phyloP scores from a whole-genome alignment of 1,284 basidiomycete species.

The Kwoniella shivajii region DNA sequence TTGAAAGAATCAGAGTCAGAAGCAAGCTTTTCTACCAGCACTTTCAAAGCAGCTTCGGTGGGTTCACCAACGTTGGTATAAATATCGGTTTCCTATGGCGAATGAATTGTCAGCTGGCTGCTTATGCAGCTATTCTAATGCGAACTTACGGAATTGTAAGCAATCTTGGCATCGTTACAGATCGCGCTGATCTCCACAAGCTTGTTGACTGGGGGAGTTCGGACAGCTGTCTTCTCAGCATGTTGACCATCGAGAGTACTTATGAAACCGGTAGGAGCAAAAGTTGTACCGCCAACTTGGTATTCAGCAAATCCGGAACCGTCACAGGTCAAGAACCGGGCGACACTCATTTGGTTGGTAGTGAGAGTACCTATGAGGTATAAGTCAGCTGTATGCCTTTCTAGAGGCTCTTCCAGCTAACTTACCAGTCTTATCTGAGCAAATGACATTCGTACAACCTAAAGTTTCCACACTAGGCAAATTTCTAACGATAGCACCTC shows the following conservation, averaged over 20 bases:
- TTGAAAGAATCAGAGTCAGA: slow-evolving; percentile 57
- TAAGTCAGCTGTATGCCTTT: background rate
- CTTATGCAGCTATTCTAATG: background rate
- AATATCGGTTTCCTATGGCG: slow-evolving; percentile 67
- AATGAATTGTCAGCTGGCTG: slow-evolving; percentile 2
- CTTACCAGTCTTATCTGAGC: slow-evolving; percentile 89
- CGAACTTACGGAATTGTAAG: slow-evolving; percentile 71
- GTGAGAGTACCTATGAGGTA: slow-evolving; percentile 66
- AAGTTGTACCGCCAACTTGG: slow-evolving; percentile 84
- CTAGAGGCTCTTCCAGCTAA: slow-evolving; percentile 1
- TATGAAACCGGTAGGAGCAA: slow-evolving; percentile 76
- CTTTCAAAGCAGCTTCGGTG: slow-evolving; percentile 91
- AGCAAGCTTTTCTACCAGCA: slow-evolving; percentile 83
- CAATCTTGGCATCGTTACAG: slow-evolving; percentile 88
- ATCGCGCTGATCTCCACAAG: slow-evolving; percentile 86
- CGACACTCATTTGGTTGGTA: slow-evolving; percentile 94
- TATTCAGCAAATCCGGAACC: slow-evolving; percentile 67
- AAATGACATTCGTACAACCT: slow-evolving; percentile 94
- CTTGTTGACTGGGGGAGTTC: slow-evolving; percentile 72
- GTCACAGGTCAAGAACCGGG: slow-evolving; percentile 72
- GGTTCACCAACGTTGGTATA: slow-evolving; percentile 93
- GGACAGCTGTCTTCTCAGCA: slow-evolving; percentile 60
- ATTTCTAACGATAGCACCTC: slow-evolving; percentile 93
- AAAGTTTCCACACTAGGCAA: slow-evolving; percentile 95
- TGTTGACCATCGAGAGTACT: slow-evolving; percentile 66